Evolutionary conservation across 306 rosid species (phyloP), one percentile per base, ranked within the genome.

Genomic region (Vigna trinervia): DNA sequence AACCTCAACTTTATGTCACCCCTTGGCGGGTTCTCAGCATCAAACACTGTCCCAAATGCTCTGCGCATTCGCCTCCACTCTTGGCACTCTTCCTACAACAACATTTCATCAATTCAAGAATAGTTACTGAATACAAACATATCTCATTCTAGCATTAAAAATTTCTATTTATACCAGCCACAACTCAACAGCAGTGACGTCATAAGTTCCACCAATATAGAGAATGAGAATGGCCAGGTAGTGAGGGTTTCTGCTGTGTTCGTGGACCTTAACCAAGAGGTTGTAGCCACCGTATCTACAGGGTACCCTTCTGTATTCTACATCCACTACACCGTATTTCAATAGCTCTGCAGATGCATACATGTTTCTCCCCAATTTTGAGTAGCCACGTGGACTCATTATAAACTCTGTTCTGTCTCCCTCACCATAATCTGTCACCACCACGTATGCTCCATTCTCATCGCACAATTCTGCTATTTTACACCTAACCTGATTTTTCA

Each of bases 11-110:
- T 80, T 4, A 90, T 28, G 4, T 82, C 32, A 20, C 92, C 93
- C 6, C 69, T 68, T 52, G 98, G 95, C 5, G 95, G 93, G 78
- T 64, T 92, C 52, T 74, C 75, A 48, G 78, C 79, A 53, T 95
- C 98, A 87, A 90, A 95, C 20, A 95, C 97, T 12, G 77, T 84
- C 32, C 97, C 98, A 46, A 76, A 91, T 0, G 84, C 88, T 73
- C 91, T 87, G 0, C 97, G 86, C 97, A 92, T 86, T 5, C 83
- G 80, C 68, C 79, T 86, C 97, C 98, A 92, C 58, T 83, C 87
- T 36, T 89, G 12, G 84, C 75, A 63, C 38, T 90, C 90, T 81
- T 82, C 97, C 94, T 94, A 73, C 82, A 75, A 52, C 28, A 53
- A 32, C 48, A 75, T 69, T 81, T 28, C 81, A 81, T 81, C 77